Evolutionary conservation across 208 protist genomes (phyloP).

Genomic region (Acanthamoeba rhysodes): DNA sequence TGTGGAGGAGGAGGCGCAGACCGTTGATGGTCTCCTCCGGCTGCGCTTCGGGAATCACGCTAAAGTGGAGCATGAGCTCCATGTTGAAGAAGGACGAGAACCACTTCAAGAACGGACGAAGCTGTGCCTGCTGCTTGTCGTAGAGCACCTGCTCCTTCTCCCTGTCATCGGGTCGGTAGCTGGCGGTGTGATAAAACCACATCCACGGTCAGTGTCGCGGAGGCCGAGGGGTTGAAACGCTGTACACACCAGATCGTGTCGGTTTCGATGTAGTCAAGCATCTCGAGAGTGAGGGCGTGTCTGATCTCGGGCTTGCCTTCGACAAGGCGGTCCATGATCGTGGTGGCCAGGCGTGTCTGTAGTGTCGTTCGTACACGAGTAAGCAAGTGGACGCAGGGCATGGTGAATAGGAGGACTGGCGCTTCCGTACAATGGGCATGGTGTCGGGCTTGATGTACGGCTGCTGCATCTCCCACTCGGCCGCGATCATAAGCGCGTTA

Average conservation of each 20-base stretch:
- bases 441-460: constrained; percentile 59
- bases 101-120: constrained; percentile 70
- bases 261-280: constrained; percentile 73
- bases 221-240: background rate
- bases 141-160: constrained; percentile 58
- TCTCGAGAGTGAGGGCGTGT: constrained; percentile 66
- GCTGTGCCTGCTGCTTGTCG: constrained; percentile 44
- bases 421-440: constrained; percentile 45
- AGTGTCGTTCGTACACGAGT: background rate
- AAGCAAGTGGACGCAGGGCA: background rate
- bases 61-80: constrained; percentile 58
- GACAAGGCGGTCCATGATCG: constrained; percentile 66
- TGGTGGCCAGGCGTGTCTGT: constrained; percentile 67
- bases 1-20: constrained; percentile 65
- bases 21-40: constrained; percentile 70
- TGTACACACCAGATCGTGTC: constrained; percentile 41
- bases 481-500: constrained; percentile 58
- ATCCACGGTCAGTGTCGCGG: no score
- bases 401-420: background rate
- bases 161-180: constrained; percentile 62
- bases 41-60: constrained; percentile 62
- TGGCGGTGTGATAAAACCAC: background rate
- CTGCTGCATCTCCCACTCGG: constrained; percentile 73
- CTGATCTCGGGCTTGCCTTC: constrained; percentile 70
- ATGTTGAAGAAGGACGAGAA: constrained; percentile 73